phyloP scores from a whole-genome alignment of 441 rosid genomes.

The Gossypium davidsonii region DNA sequence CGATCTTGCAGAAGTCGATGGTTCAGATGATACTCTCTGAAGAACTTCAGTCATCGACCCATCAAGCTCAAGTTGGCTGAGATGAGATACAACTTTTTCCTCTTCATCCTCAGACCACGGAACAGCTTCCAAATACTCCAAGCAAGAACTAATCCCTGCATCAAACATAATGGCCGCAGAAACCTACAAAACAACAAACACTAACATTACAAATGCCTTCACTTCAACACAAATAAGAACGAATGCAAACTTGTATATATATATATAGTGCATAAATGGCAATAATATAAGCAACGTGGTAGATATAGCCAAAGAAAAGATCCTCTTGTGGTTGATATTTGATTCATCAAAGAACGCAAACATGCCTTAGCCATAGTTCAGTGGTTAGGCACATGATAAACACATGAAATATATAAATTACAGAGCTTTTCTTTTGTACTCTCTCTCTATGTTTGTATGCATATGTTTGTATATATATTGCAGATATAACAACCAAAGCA shows the following conservation, averaged over 20 bases:
- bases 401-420: not conserved
- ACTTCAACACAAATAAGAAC: not conserved
- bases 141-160: slow-evolving; percentile 58
- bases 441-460: too few relatives aligned
- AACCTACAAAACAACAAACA: slow-evolving; percentile 37
- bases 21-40: slow-evolving; percentile 63
- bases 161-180: slow-evolving; percentile 73
- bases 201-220: slow-evolving; percentile 1
- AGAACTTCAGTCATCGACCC: slow-evolving; percentile 47
- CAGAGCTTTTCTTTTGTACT: not conserved
- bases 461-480: too few relatives aligned
- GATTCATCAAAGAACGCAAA: too few relatives aligned
- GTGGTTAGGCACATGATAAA: not conserved
- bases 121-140: slow-evolving; percentile 80
- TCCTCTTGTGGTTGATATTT: too few relatives aligned
- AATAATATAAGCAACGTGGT: too few relatives aligned
- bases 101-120: slow-evolving; percentile 95
- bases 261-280: not conserved
- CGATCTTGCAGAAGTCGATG: slow-evolving; percentile 42
- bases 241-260: not conserved
- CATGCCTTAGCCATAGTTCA: not conserved
- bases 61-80: slow-evolving; percentile 61
- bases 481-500: too few relatives aligned
- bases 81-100: slow-evolving; percentile 48
- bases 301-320: too few relatives aligned